Percentiles rank a stretch among this genome's conserved stretches.
Conservation (phyloP, 2,329 filamentous ascomycete genomes). For the Neocatenulostroma microsporum region DNA sequence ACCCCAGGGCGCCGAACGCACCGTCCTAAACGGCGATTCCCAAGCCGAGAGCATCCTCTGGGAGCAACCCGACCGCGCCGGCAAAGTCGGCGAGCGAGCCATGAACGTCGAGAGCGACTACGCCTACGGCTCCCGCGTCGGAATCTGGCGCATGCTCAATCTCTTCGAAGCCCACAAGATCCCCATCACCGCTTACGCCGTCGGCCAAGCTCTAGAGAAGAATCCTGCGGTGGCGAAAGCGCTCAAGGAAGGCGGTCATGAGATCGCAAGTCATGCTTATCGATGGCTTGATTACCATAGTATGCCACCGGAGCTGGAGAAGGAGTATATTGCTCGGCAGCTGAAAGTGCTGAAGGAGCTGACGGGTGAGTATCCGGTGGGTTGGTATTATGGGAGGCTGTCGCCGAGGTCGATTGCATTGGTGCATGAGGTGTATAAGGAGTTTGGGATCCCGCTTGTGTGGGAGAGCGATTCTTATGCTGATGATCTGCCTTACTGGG, state of each 20-base stretch:
- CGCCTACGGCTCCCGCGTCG: slow-evolving; percentile 43
- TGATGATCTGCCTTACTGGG: slow-evolving; percentile 50
- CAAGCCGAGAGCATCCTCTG: slow-evolving; percentile 30
- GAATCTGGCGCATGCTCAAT: slow-evolving; percentile 43
- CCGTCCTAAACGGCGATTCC: slow-evolving; percentile 33
- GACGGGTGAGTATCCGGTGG: slow-evolving; percentile 39
- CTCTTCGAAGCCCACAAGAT: slow-evolving; percentile 40
- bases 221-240: slow-evolving; percentile 40
- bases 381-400: slow-evolving; percentile 44
- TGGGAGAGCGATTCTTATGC: slow-evolving; percentile 47
- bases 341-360: slow-evolving; percentile 34
- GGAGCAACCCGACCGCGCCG: slow-evolving; percentile 27
- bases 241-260: slow-evolving; percentile 43
- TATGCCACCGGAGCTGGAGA: slow-evolving; percentile 40
- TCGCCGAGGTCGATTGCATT: slow-evolving; percentile 40
- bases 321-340: slow-evolving; percentile 35
- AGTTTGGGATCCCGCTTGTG: slow-evolving; percentile 43
- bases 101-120: slow-evolving; percentile 43
- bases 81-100: slow-evolving; percentile 29
- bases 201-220: slow-evolving; percentile 41
- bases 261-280: slow-evolving; percentile 43
- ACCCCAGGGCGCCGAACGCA: slow-evolving; percentile 29
- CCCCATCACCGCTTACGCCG: slow-evolving; percentile 45
- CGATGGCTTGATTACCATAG: slow-evolving; percentile 45
- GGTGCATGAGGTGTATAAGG: slow-evolving; percentile 44